These are phyloP conservation scores for rapeseed (Brassica napus) DNA, from an alignment of 345 rosid species.

Conservation along the genomic window DNA sequence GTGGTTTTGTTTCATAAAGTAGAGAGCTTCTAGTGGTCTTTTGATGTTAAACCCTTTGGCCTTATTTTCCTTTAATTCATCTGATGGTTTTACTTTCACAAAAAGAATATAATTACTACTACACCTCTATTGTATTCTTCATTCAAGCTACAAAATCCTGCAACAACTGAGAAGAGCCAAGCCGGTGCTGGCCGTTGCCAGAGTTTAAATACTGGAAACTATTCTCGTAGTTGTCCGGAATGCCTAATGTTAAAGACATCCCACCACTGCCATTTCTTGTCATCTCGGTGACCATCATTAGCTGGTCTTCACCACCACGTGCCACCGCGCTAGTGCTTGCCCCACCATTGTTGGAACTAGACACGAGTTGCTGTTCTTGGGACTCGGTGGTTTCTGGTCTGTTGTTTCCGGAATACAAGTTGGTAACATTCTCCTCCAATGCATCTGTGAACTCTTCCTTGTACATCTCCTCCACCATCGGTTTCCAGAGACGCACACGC, in stretches of 20 bases:
- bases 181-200: conserved; percentile 59
- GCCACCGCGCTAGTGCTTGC: conserved; percentile 42
- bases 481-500: conserved; percentile 98
- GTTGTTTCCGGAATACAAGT: conserved; percentile 71
- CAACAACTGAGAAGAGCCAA: conserved; percentile 62
- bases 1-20: not conserved
- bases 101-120: conserved; percentile 18
- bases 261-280: conserved; percentile 60
- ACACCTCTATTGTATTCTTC: conserved; percentile 12
- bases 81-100: not conserved
- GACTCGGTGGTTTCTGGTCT: conserved; percentile 46
- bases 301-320: conserved; percentile 41
- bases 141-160: conserved; percentile 89
- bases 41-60: not conserved
- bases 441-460: conserved; percentile 84
- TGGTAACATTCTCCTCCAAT: conserved; percentile 60
- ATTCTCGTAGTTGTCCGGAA: conserved; percentile 64
- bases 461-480: conserved; percentile 99
- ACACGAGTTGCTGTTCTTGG: conserved; percentile 47
- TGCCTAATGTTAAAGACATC: conserved; percentile 79
- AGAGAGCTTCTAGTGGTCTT: conserved; percentile 12
- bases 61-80: not conserved
- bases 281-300: conserved; percentile 64
- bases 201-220: conserved; percentile 59
- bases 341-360: conserved; percentile 38